Conservation (phyloP, 1,284 basidiomycete genomes). For the Cutaneotrichosporon sp. region DNA sequence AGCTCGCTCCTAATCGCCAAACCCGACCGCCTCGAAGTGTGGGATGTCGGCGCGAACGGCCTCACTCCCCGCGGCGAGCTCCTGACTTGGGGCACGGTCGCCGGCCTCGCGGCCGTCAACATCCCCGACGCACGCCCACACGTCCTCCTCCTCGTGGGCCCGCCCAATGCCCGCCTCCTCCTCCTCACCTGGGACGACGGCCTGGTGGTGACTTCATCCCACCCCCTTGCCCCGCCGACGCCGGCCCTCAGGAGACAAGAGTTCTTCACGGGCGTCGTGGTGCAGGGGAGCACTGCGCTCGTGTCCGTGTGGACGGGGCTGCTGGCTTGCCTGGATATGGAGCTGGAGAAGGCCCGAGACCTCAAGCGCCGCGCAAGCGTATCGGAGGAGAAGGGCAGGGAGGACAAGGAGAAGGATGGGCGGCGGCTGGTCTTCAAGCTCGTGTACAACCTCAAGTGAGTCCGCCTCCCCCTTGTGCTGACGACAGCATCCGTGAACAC, state of each 20-base stretch:
- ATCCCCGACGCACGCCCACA: constrained; percentile 46
- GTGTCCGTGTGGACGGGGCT: constrained; percentile 52
- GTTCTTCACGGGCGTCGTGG: constrained; percentile 47
- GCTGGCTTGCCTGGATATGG: constrained; percentile 48
- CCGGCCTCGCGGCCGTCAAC: constrained; percentile 41
- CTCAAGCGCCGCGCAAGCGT: constrained; percentile 31
- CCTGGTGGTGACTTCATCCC: constrained; percentile 38
- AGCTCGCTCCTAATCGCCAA: constrained; percentile 50
- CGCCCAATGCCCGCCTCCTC: constrained; percentile 49
- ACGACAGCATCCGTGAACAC: constrained; percentile 67
- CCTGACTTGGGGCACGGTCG: constrained; percentile 49
- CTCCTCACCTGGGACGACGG: constrained; percentile 36
- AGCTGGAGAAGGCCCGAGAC: constrained; percentile 42
- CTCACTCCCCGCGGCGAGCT: constrained; percentile 36
- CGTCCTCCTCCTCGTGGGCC: constrained; percentile 44
- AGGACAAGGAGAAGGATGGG: constrained; percentile 18
- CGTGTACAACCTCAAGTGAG: constrained; percentile 53
- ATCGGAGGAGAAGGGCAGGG: constrained; percentile 6
- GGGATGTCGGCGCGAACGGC: constrained; percentile 41
- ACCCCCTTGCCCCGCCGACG: constrained; percentile 38
- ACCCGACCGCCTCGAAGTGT: constrained; percentile 48
- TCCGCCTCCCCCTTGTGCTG: constrained; percentile 8
- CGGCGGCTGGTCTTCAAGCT: constrained; percentile 39
- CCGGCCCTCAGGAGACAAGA: constrained; percentile 46
- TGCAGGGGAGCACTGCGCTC: constrained; percentile 34